These are phyloP conservation scores for Pseudogymnoascus sp. DNA, from an alignment of 2,329 filamentous ascomycete species.

Conservation along the genomic window DNA sequence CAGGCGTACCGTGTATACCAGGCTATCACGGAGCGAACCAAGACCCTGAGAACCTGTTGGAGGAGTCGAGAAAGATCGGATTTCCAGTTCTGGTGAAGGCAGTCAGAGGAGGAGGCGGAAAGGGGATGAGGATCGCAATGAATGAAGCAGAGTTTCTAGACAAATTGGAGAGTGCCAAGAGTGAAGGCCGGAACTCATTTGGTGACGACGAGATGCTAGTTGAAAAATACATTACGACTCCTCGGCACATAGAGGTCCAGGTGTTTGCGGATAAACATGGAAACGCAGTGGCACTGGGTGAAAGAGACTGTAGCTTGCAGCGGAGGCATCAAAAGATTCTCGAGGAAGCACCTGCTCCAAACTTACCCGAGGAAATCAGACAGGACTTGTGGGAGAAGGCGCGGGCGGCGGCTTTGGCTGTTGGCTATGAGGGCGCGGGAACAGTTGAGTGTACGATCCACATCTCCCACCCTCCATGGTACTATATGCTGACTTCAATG, in stretches of 20 bases:
- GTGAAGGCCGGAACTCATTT: constrained; percentile 70
- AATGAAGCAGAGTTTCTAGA: constrained; percentile 59
- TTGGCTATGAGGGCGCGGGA: constrained; percentile 81
- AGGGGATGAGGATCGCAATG: constrained; percentile 72
- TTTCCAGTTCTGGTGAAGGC: constrained; percentile 74
- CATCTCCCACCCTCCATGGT: constrained; percentile 31
- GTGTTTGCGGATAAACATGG: constrained; percentile 79
- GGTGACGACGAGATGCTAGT: constrained; percentile 80
- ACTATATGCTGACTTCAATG: constrained; percentile 37
- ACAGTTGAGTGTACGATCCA: constrained; percentile 72
- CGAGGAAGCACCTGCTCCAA: constrained; percentile 77
- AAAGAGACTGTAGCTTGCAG: constrained; percentile 83
- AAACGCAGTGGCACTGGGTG: constrained; percentile 73
- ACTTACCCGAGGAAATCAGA: constrained; percentile 49
- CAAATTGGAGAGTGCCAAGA: constrained; percentile 64
- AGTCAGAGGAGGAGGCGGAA: constrained; percentile 72
- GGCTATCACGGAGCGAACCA: constrained; percentile 90
- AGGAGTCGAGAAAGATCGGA: constrained; percentile 61
- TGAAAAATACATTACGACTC: constrained; percentile 71
- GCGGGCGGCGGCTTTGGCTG: constrained; percentile 59
- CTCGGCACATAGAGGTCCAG: constrained; percentile 83
- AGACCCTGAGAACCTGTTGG: constrained; percentile 50
- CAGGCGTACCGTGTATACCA: constrained; percentile 93
- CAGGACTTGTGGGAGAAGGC: constrained; percentile 60
- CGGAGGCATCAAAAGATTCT: constrained; percentile 84